Base-by-base conservation (phyloP, 2,329 filamentous ascomycete genomes). In the Sporothrix dimorphospora region DNA sequence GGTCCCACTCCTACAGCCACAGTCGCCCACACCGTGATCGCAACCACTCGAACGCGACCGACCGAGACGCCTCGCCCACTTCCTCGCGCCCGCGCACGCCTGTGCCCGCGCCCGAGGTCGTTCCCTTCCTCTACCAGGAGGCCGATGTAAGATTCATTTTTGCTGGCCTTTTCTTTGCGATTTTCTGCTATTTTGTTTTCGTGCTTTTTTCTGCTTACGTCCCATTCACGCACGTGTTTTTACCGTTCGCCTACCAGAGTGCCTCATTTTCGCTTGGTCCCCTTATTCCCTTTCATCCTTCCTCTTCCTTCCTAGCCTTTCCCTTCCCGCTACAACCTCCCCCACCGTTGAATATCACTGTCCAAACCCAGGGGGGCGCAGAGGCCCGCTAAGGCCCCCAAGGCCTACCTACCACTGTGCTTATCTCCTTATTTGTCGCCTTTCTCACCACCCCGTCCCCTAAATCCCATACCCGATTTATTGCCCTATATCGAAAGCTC, bases 51-150 rank as follows among this genome's bases (percentile, higher is more conserved):
- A 90, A 89, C 81, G 89, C 88, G 70, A 90, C 89, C 70, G 89
- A 96, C 78, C 85, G 90, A 73, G 91, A 94, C 75, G 87, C 86
- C 61, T 97, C 94, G 70, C 94, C 94, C 53, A 87, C 88, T 69
- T 89, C 89, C 42, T 94, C 92, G 38, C 87, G 93, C 76, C 93
- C 94, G 65, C 88, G 92, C 77, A 97, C 93, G n/a, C 94, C 94
- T 14, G 86, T 94, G 69, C 93, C 93, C 55, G 93, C 93, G 14
- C 96, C 93, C 78, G 95, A 98, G 81, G 94, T 99, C 72, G 96
- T 97, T 51, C 96, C 96, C n/a, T 99, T 97, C 87, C 87, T 97
- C 74, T 98, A 96, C 79, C 96, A 98, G 81, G 93, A 96, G 79
- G 88, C 88, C 76, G 89, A 93, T 83, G 91, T 93, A 81, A 84